Percentiles rank a stretch among this genome's conserved stretches.
Conservation (phyloP, 2,329 filamentous ascomycete species). For the Elsinoe batatas region DNA sequence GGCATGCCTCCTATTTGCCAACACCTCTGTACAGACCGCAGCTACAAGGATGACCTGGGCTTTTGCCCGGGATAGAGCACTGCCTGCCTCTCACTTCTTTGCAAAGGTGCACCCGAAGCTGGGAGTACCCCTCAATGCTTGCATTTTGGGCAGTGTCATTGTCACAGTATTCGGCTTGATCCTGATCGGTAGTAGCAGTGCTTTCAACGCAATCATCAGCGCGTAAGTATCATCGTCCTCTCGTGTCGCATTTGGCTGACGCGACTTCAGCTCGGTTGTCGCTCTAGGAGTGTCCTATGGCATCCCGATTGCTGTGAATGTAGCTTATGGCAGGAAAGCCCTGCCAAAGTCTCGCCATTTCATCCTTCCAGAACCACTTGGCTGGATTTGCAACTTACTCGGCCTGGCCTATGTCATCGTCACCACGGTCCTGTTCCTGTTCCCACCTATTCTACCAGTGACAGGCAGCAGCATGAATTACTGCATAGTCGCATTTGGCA, state of each 20-base stretch:
- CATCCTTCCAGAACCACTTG: constrained; percentile 43
- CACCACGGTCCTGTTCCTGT: constrained; percentile 67
- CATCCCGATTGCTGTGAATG: constrained; percentile 62
- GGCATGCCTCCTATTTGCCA: constrained; percentile 27
- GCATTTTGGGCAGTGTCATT: constrained; percentile 24
- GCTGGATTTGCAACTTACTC: constrained; percentile 50
- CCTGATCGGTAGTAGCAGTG: constrained; percentile 28
- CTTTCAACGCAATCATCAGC: constrained; percentile 30
- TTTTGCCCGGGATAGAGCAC: constrained; percentile 28
- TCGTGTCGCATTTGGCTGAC: background rate
- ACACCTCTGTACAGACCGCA: constrained; percentile 29
- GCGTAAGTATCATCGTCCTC: constrained; percentile 16
- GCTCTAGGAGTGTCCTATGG: constrained; percentile 63
- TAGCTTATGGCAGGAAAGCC: constrained; percentile 54
- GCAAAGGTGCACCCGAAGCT: constrained; percentile 27
- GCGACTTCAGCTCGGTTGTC: constrained; percentile 55
- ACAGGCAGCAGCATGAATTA: constrained; percentile 60
- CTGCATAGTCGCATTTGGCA: constrained; percentile 48
- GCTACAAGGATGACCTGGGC: constrained; percentile 29
- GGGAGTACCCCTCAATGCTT: constrained; percentile 27
- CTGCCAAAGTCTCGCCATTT: constrained; percentile 50
- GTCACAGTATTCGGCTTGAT: constrained; percentile 29
- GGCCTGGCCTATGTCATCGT: constrained; percentile 57
- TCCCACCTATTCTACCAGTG: constrained; percentile 58
- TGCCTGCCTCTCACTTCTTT: constrained; percentile 27